Evolutionary conservation across 257 asterid genomes (phyloP).

Genomic region (Jaltomata sinuosa): DNA sequence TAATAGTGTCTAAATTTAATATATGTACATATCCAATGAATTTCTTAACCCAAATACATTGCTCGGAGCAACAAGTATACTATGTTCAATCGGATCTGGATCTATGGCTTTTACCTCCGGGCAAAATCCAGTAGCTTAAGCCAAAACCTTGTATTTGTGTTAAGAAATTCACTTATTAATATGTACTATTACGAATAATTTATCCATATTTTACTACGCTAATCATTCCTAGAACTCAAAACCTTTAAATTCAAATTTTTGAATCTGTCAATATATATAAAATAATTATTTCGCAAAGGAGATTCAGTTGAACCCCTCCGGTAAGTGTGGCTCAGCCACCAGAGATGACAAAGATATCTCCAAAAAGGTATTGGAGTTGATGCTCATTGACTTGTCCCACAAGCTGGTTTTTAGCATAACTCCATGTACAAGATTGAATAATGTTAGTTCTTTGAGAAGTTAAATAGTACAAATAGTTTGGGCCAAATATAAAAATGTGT

Average conservation of each 20-base stretch:
- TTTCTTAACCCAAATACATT: not conserved
- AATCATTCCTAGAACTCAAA: not conserved
- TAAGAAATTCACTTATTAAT: not conserved
- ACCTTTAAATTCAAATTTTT: not conserved
- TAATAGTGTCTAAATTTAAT: not conserved
- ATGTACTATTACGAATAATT: no score
- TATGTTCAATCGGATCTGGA: not conserved
- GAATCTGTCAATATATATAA: not conserved
- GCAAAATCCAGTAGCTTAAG: not conserved
- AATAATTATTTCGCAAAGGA: not conserved
- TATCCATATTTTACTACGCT: not conserved
- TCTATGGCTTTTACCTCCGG: not conserved
- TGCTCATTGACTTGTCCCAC: conserved; percentile 33
- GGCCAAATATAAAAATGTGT: not conserved
- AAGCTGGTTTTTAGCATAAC: conserved; percentile 8
- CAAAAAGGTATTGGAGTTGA: conserved; percentile 28
- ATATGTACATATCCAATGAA: not conserved
- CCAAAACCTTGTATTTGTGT: not conserved
- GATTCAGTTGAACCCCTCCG: not conserved
- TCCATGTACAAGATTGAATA: conserved; percentile 1
- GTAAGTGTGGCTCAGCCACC: not conserved
- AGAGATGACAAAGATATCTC: not conserved
- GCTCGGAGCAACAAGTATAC: not conserved
- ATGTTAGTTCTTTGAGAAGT: not conserved
- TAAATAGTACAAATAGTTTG: not conserved